phyloP scores from a whole-genome alignment of 139 green algal genomes.

The Chlorella vulgaris region DNA sequence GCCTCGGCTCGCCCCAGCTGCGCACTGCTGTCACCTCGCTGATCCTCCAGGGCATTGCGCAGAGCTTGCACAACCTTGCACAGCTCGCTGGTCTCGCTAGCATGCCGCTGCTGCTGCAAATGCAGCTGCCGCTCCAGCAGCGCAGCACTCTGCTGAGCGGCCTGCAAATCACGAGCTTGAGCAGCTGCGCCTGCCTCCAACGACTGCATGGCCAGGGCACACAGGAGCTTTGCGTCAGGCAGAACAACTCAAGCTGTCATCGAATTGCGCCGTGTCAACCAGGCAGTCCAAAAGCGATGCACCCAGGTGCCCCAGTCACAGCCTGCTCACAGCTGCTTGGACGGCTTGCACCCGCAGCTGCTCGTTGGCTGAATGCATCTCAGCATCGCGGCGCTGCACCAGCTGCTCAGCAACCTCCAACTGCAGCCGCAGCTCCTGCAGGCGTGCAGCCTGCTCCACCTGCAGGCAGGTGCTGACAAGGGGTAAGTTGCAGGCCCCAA shows the following conservation, averaged over 20 bases:
- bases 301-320: too few relatives aligned
- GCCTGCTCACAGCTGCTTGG: constrained; percentile 16
- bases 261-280: too few relatives aligned
- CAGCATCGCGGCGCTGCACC: constrained; percentile 11
- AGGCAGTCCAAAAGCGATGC: too few relatives aligned
- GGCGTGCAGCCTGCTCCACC: neutral
- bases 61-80: neutral
- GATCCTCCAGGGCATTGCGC: constrained; percentile 26
- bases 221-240: too few relatives aligned
- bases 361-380: constrained; percentile 21
- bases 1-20: neutral
- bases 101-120: neutral
- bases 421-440: constrained; percentile 36
- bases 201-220: too few relatives aligned
- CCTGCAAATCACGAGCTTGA: neutral
- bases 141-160: neutral
- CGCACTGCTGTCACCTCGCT: neutral
- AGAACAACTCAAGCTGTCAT: too few relatives aligned
- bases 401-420: constrained; percentile 29
- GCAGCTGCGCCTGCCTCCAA: constrained; percentile 19
- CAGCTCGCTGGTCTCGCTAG: neutral
- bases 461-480: neutral
- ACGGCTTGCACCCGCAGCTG: constrained; percentile 8
- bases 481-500: neutral
- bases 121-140: neutral